Percentiles rank a stretch among this genome's conserved stretches.
phyloP scores from a whole-genome alignment of 768 basidiomycete species.

The Boletus pseudo-olivaceus region DNA sequence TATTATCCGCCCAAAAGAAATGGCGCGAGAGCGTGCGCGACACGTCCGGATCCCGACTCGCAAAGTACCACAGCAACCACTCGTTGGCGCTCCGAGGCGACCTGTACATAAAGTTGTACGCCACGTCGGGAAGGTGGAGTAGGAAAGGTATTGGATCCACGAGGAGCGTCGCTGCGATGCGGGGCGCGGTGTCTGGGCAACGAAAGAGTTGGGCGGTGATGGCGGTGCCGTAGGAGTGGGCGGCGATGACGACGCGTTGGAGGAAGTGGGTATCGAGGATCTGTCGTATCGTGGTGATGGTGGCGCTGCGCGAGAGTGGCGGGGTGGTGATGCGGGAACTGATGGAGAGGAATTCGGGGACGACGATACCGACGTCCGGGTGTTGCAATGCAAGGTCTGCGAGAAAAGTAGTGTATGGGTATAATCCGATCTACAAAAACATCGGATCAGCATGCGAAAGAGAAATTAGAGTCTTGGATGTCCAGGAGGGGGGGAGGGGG shows the following conservation, averaged over 20 bases:
- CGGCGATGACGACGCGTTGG: conserved; percentile 40
- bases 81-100: conserved; percentile 49
- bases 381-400: conserved; percentile 40
- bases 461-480: not conserved
- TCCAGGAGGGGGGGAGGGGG: not conserved
- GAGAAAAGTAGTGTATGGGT: conserved; percentile 53
- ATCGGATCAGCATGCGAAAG: not conserved
- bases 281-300: conserved; percentile 40
- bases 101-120: conserved; percentile 66
- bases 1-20: conserved; percentile 66
- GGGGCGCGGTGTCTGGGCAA: conserved; percentile 26
- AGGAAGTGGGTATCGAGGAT: conserved; percentile 45
- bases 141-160: conserved; percentile 67
- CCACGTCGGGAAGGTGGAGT: conserved; percentile 58
- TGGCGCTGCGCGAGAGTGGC: conserved; percentile 39
- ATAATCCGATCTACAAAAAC: conserved; percentile 52
- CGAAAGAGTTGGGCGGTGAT: conserved; percentile 53
- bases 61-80: conserved; percentile 69
- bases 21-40: conserved; percentile 54
- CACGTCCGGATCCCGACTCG: conserved; percentile 60
- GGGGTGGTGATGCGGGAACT: conserved; percentile 57
- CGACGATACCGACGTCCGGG: conserved; percentile 54
- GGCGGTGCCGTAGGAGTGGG: conserved; percentile 65
- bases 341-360: conserved; percentile 58
- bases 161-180: conserved; percentile 46